A percentile compares a stretch with the other conserved stretches of the same genome.
phyloP scores from a whole-genome alignment of 2,329 filamentous ascomycete genomes.

The Fusarium mundagurra region DNA sequence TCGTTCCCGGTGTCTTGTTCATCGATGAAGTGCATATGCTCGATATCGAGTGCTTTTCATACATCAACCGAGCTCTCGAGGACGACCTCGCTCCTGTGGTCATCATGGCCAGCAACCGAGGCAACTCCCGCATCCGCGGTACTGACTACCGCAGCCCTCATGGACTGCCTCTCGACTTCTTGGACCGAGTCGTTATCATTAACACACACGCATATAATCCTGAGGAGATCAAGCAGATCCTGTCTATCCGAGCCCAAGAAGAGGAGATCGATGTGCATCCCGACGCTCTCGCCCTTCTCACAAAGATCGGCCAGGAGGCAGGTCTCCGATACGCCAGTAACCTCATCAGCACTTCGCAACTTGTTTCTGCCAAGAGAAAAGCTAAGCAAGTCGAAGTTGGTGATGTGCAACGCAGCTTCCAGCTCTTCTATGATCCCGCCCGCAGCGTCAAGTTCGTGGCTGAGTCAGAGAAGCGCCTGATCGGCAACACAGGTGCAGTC shows the following conservation, averaged over 20 bases:
- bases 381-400: constrained; percentile 84
- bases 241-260: constrained; percentile 91
- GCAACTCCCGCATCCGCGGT: constrained; percentile 88
- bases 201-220: constrained; percentile 85
- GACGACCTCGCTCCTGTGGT: constrained; percentile 95
- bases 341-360: constrained; percentile 92
- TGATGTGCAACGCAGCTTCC: constrained; percentile 93
- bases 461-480: constrained; percentile 91
- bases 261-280: constrained; percentile 93
- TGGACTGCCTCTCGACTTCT: constrained; percentile 92
- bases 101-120: constrained; percentile 99
- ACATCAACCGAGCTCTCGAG: constrained; percentile 96
- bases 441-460: constrained; percentile 91
- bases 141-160: constrained; percentile 95
- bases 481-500: constrained; percentile 85
- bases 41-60: constrained; percentile 98
- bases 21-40: constrained; percentile 99
- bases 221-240: constrained; percentile 91
- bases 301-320: constrained; percentile 94
- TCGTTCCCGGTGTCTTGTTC: constrained; percentile 95
- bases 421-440: constrained; percentile 89
- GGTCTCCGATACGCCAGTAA: constrained; percentile 97
- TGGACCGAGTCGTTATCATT: constrained; percentile 96
- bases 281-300: constrained; percentile 90
- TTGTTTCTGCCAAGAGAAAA: constrained; percentile 86